These are phyloP conservation scores for Cryptococcus wingfieldii DNA, from an alignment of 1,284 basidiomycete species.

Conservation along the genomic window DNA sequence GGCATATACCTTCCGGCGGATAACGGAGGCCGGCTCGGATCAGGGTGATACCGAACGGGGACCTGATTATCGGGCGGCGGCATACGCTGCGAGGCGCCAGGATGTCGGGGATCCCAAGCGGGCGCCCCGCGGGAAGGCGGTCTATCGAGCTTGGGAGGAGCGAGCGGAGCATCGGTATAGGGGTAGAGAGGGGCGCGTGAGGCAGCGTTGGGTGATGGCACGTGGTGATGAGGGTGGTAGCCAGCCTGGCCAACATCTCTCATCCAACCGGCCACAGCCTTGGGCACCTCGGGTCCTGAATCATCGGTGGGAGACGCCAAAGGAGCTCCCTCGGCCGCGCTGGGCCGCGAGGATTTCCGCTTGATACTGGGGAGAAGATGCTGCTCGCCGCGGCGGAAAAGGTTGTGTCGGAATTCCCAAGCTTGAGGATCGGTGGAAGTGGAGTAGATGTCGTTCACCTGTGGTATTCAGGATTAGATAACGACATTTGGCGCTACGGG, in stretches of 20 bases:
- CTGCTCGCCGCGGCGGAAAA: conserved; percentile 48
- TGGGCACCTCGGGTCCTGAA: conserved; percentile 2
- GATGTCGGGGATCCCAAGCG: conserved; percentile 9
- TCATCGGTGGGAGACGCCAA: conserved; percentile 27
- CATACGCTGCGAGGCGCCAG: conserved; percentile 2
- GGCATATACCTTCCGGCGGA: conserved; percentile 4
- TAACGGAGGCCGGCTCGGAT: conserved; percentile 9
- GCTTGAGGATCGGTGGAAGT: conserved; percentile 42
- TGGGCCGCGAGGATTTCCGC: conserved; percentile 40
- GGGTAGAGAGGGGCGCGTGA: background rate
- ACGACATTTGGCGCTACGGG: background rate
- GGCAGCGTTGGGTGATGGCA: background rate
- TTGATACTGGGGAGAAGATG: conserved; percentile 48
- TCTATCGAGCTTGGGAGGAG: conserved; percentile 7
- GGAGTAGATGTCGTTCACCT: conserved; percentile 48
- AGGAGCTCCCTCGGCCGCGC: conserved; percentile 13
- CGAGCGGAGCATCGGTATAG: conserved; percentile 3
- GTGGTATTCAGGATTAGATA: background rate
- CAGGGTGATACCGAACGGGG: conserved; percentile 11
- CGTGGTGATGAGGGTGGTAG: conserved; percentile 2
- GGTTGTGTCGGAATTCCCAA: conserved; percentile 51
- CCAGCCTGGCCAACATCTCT: conserved; percentile 3
- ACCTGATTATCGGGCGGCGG: conserved; percentile 3
- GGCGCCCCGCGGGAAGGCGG: conserved; percentile 4
- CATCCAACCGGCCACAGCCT: conserved; percentile 36